Conservation (phyloP, 2,329 filamentous ascomycete genomes). For the Stachybotrys chlorohalonatus region DNA sequence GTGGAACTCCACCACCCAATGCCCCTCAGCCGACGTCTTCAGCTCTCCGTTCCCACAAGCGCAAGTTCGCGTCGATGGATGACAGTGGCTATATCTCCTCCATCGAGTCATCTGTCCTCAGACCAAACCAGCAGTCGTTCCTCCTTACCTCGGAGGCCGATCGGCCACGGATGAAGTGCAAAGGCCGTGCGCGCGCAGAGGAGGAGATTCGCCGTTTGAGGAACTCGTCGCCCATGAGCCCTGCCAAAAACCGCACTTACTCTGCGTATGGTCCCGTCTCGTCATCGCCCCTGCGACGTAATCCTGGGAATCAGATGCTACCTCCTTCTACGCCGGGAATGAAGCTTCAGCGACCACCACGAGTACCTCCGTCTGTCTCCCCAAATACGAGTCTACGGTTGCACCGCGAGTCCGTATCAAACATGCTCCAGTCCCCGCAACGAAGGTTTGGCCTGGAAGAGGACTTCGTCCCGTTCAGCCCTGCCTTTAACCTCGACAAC, state of each 20-base stretch:
- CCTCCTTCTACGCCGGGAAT: slow-evolving; percentile 76
- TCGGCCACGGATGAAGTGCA: slow-evolving; percentile 63
- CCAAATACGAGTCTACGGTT: slow-evolving; percentile 87
- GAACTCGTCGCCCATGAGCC: slow-evolving; percentile 88
- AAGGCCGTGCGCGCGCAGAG: slow-evolving; percentile 72
- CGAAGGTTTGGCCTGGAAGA: slow-evolving; percentile 37
- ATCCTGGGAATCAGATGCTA: slow-evolving; percentile 50
- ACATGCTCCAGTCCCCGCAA: slow-evolving; percentile 70
- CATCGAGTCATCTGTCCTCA: slow-evolving; percentile 79
- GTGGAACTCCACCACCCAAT: slow-evolving; percentile 68
- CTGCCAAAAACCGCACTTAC: slow-evolving; percentile 57
- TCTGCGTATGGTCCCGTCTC: slow-evolving; percentile 44
- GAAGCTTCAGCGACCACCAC: slow-evolving; percentile 59
- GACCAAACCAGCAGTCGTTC: slow-evolving; percentile 55
- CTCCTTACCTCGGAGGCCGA: slow-evolving; percentile 72
- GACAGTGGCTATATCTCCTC: slow-evolving; percentile 98
- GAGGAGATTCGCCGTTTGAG: slow-evolving; percentile 92
- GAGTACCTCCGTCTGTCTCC: slow-evolving; percentile 65
- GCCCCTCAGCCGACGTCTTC: slow-evolving; percentile 54
- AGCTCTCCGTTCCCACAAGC: slow-evolving; percentile 59
- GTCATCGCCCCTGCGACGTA: slow-evolving; percentile 58
- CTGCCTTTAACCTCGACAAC: slow-evolving; percentile 54
- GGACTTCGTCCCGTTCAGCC: slow-evolving; percentile 49
- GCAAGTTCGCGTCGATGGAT: slow-evolving; percentile 69
- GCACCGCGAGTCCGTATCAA: slow-evolving; percentile 73